Conservation (phyloP, 306 rosid species). For the Casuarina glauca region DNA sequence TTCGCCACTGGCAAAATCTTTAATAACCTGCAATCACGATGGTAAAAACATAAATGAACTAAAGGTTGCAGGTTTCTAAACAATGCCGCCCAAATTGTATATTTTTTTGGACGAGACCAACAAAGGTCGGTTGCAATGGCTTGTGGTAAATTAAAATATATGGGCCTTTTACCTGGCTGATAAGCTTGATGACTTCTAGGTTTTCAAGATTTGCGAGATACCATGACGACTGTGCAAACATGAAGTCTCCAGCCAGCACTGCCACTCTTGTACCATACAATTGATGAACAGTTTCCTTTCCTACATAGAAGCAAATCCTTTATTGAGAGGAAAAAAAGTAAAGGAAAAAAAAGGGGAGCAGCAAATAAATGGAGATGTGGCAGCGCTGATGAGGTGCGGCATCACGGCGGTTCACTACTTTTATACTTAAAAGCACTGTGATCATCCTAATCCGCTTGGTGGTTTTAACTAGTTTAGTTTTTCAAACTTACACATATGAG, state of each 20-base stretch:
- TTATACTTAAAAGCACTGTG: background rate
- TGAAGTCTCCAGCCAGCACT: slow-evolving; percentile 95
- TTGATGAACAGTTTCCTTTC: slow-evolving; percentile 92
- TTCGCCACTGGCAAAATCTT: slow-evolving; percentile 99
- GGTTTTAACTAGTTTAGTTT: background rate
- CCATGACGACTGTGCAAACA: slow-evolving; percentile 99
- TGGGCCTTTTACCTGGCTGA: slow-evolving; percentile 70
- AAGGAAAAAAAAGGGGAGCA: background rate
- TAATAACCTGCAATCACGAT: slow-evolving; percentile 68
- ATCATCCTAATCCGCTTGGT: background rate
- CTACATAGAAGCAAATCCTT: slow-evolving; percentile 38
- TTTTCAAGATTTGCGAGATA: slow-evolving; percentile 98
- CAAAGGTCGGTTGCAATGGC: slow-evolving; percentile 9
- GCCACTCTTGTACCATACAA: slow-evolving; percentile 97
- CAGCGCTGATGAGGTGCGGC: background rate
- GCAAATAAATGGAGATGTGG: background rate
- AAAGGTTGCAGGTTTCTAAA: slow-evolving; percentile 9
- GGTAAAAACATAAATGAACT: slow-evolving; percentile 29
- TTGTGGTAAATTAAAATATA: slow-evolving; percentile 4
- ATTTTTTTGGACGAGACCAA: background rate
- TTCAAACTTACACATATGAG: background rate
- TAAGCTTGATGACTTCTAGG: slow-evolving; percentile 91
- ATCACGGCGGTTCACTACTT: background rate
- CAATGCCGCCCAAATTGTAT: background rate
- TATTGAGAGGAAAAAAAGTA: slow-evolving; percentile 1